Conservation (phyloP, 257 asterid genomes). For the Sherardia arvensis region DNA sequence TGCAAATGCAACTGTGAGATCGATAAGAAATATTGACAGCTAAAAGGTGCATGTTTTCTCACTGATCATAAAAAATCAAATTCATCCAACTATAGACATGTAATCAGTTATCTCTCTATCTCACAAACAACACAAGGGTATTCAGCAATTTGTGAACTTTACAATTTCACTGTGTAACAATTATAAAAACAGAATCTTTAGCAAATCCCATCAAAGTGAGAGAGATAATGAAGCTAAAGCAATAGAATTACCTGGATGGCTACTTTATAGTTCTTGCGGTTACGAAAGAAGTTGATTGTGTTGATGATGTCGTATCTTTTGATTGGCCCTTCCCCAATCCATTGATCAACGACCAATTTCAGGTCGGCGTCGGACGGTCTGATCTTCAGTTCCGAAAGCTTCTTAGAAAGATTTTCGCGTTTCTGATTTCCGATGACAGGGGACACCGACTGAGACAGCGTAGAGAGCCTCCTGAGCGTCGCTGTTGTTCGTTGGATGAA, state of each 20-base stretch:
- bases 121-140: too few relatives aligned
- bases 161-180: not conserved
- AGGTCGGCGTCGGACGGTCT: conserved; percentile 17
- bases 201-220: not conserved
- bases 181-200: not conserved
- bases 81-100: not conserved
- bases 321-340: conserved; percentile 25
- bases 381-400: too few relatives aligned
- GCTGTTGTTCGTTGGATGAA: too few relatives aligned
- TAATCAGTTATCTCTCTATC: not conserved
- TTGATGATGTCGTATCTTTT: conserved; percentile 18
- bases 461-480: too few relatives aligned
- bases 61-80: too few relatives aligned
- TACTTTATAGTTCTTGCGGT: conserved; percentile 20
- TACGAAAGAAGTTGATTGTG: conserved; percentile 35
- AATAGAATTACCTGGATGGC: conserved; percentile 46
- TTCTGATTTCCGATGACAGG: too few relatives aligned
- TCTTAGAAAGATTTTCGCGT: too few relatives aligned
- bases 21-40: too few relatives aligned
- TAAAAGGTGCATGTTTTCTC: too few relatives aligned
- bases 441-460: too few relatives aligned
- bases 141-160: too few relatives aligned
- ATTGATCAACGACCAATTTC: conserved; percentile 26
- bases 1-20: too few relatives aligned
- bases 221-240: not conserved